Percentiles rank a stretch among this genome's conserved stretches.
phyloP scores from a whole-genome alignment of 345 rosid species.

The Populus pruinosa region DNA sequence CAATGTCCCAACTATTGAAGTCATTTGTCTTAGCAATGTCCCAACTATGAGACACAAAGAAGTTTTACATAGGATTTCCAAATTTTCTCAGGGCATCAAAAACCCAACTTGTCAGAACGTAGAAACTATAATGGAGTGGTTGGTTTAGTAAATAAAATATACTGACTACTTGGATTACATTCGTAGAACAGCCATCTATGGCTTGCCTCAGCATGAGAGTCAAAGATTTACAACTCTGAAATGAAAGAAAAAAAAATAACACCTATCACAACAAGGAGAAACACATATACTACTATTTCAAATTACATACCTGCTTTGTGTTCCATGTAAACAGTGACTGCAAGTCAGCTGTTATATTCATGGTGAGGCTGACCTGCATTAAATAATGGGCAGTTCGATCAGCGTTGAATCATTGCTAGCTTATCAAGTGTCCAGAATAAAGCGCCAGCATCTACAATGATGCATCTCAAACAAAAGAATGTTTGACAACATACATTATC shows the following conservation, averaged over 20 bases:
- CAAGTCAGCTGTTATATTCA: constrained; percentile 83
- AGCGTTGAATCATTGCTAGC: neutral
- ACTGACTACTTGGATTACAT: neutral
- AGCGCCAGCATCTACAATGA: neutral
- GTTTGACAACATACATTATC: neutral
- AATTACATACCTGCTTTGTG: constrained; percentile 78
- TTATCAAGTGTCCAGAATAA: neutral
- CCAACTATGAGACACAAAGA: neutral
- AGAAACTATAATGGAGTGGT: neutral
- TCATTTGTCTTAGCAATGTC: neutral
- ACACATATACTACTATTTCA: neutral
- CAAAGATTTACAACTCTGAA: neutral
- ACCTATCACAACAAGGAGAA: neutral
- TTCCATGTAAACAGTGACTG: constrained; percentile 95
- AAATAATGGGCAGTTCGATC: neutral
- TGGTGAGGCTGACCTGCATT: constrained; percentile 79
- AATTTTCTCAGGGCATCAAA: neutral
- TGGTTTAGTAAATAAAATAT: neutral
- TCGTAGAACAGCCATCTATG: neutral
- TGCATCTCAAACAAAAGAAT: neutral
- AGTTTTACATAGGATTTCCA: neutral
- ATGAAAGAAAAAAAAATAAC: neutral
- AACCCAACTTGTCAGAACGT: neutral
- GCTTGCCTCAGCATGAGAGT: neutral
- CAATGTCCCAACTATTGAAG: neutral